Evolutionary conservation across 2,329 filamentous ascomycete genomes (phyloP), one percentile per base, ranked within the genome.

Genomic region (Calonectria pseudoreteaudii): DNA sequence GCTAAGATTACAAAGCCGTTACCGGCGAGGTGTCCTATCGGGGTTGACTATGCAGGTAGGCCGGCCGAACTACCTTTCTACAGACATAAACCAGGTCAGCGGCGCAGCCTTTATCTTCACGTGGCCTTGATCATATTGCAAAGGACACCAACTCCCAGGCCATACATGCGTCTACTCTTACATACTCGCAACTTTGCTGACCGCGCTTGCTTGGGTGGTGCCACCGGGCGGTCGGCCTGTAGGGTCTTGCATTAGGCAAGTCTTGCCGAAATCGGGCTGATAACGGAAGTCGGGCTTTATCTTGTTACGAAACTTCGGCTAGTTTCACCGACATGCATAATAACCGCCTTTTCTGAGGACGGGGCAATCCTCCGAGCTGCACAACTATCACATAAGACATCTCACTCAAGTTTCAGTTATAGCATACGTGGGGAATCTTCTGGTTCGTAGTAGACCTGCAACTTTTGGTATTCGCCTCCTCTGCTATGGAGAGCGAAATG

Each of bases 1-100:
- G 79, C 79, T 81, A 64, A 75, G 68, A 81, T 81, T 77, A 81
- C 77, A 72, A 78, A 81, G 79, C 75, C 78, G 79, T 77, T 80
- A 79, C 74, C 79, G 79, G 79, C 77, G 74, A 18, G 26, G 11
- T 66, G 72, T 72, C 56, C 64, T 77, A 76, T 80, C 77, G 78
- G 77, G 62, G 66, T 30, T 66, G 34, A 26, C 36, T 71, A 64
- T 71, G 64, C 50, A 69, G 13, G 14, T 67, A 64, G 49, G 53
- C 71, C 67, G 30, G 60, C 52, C 68, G 16, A 78, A 76, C 76
- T 74, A 62, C 36, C 66, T 26, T 52, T 34, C 52, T 78, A 79
- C 68, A 73, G 60, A 49, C 3, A 69, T 73, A 72, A 18, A 66
- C 47, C 73, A 41, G 34, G 9, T 16, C 34, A 60, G 56, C 34